Evolutionary conservation across 2,329 filamentous ascomycete species (phyloP), one percentile per base, ranked within the genome.

Genomic region (Xylariaceae sp.): DNA sequence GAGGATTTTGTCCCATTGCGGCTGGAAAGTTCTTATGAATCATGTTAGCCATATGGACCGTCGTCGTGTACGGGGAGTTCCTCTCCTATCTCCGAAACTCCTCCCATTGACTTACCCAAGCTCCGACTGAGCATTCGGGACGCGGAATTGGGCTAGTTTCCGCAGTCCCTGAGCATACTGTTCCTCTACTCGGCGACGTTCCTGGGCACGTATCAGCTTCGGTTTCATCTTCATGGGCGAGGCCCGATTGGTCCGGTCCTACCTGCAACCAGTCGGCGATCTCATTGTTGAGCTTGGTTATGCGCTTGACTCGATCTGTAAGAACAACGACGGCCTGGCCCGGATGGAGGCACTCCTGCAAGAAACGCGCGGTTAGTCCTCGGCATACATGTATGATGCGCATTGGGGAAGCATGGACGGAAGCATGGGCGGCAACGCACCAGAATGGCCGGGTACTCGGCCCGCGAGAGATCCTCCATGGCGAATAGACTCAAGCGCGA

Each of bases 241-340:
- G 47, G 6, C n/a, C 11, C 23, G 18, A 30, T 44, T 48, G 17
- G 3, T 59, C 58, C 52, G 58, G 55, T 66, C 76, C 75, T 85
- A 96, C 92, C 87, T 93, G 89, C 63, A 99, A 83, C 91, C 93
- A 99, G 77, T 97, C 93, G 74, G 93, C 93, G 70, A 99, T 90
- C 73, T 97, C 91, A 67, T 80, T 77, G 75, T 99, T 97, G 77
- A 96, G 78, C 74, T 88, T 91, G 69, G 83, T 84, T 72, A 97
- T 93, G 75, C 91, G 85, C 75, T 89, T 89, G 68, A 97, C 84
- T 70, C 94, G 90, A 68, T 97, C 92, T 74, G 88, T 89, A 69
- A 97, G 83, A 61, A 91, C 83, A 57, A 84, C 82, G 45, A 92
- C 89, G 61, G 94, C 92, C 77, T 94, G 90, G 67, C 78, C 78